Evolutionary conservation across 192 early-diverging fungal species (phyloP).

Genomic region (Gigaspora rosea): DNA sequence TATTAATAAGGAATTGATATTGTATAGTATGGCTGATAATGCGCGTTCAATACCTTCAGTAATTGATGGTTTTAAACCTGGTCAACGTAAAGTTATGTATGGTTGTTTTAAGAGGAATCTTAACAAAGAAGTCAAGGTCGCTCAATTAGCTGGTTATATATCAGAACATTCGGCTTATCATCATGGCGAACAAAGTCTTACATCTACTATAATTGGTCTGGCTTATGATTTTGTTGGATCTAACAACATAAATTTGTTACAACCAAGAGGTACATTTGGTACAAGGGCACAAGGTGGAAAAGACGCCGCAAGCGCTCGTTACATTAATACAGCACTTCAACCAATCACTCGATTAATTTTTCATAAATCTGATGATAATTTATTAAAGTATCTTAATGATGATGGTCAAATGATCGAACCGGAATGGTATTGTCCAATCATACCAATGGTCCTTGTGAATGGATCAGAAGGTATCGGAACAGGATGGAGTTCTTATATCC

Average conservation of each 20-base stretch:
- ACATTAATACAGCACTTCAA: constrained; percentile 82
- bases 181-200: constrained; percentile 88
- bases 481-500: constrained; percentile 76
- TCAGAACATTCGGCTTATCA: constrained; percentile 91
- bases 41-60: constrained; percentile 90
- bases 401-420: constrained; percentile 92
- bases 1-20: constrained; percentile 92
- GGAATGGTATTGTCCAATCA: constrained; percentile 89
- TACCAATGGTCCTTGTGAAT: constrained; percentile 94
- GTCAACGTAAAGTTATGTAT: constrained; percentile 94
- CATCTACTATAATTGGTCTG: constrained; percentile 85
- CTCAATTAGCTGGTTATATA: constrained; percentile 86
- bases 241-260: constrained; percentile 89
- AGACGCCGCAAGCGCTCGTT: constrained; percentile 96
- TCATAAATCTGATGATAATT: constrained; percentile 77
- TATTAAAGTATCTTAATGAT: constrained; percentile 83
- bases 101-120: constrained; percentile 82
- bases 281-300: constrained; percentile 89
- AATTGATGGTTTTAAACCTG: constrained; percentile 96
- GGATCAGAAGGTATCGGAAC: constrained; percentile 96
- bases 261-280: constrained; percentile 91
- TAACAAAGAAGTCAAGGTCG: constrained; percentile 69
- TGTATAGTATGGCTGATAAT: constrained; percentile 95
- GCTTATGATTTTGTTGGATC: constrained; percentile 95
- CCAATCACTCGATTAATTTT: constrained; percentile 77